Conservation (phyloP, 2,329 filamentous ascomycete species). For the Fusarium pininemorale region DNA sequence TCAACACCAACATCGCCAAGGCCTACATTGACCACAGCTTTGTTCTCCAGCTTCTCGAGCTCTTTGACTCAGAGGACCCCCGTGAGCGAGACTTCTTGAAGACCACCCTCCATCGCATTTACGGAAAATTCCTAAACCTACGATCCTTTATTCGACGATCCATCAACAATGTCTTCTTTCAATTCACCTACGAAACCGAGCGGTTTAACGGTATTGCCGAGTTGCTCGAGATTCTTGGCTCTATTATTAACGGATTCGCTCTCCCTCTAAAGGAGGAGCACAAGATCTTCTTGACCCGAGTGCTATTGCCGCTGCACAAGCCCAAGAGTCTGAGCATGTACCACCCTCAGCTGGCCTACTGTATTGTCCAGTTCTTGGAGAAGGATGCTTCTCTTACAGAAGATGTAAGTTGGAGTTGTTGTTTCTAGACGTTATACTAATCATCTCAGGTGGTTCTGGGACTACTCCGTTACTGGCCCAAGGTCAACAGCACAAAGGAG, state of each 20-base stretch:
- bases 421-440: conserved; percentile 10
- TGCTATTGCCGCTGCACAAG: conserved; percentile 94
- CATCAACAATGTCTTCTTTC: conserved; percentile 99
- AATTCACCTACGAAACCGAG: conserved; percentile 98
- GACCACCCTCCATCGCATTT: conserved; percentile 96
- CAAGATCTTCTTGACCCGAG: conserved; percentile 95
- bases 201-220: conserved; percentile 98
- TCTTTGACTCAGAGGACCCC: conserved; percentile 98
- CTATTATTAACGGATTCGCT: conserved; percentile 99
- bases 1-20: conserved; percentile 99
- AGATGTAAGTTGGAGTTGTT: conserved; percentile 67
- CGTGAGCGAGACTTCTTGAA: conserved; percentile 97
- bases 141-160: conserved; percentile 96
- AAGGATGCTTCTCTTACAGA: conserved; percentile 97
- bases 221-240: conserved; percentile 93
- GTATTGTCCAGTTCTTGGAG: conserved; percentile 97
- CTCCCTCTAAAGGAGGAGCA: conserved; percentile 97
- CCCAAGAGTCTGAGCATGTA: conserved; percentile 99
- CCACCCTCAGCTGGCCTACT: conserved; percentile 96
- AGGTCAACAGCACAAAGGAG: conserved; percentile 99
- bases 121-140: conserved; percentile 98
- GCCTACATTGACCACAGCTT: conserved; percentile 99
- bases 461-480: conserved; percentile 95
- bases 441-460: conserved; percentile 84
- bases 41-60: conserved; percentile 92